Evolutionary conservation across 257 asterid genomes (phyloP), one percentile per base, ranked within the genome.

Genomic region (Jacaranda mimosifolia): DNA sequence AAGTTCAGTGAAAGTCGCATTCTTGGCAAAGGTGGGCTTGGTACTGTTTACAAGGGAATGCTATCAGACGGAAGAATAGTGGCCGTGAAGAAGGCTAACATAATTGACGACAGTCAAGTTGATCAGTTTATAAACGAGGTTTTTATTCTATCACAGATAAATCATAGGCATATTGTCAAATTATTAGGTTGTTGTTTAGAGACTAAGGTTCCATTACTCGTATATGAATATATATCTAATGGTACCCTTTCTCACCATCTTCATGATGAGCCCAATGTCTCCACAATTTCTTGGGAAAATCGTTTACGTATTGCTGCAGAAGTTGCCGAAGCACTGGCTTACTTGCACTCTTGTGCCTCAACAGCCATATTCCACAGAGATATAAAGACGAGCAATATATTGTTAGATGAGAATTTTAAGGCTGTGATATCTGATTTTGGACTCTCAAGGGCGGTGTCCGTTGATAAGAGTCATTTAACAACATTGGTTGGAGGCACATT

Each of bases 71-170:
- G 82, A 17, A 62, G 76, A 68, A 83, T 83, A 43, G 81, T 83
- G 0, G 32, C 32, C 2, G 32, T 26, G 2, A 26, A 26, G 32
- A 26, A 26, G 32, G 32, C 32, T 2, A 26, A 86, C 64, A 70
- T 78, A 66, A 51, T 77, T 11, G 85, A 75, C 60, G 64, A 78
- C 32, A 6, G 70, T 19, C 87, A 83, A 63, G 75, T 85, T 9
- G 67, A 45, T 4, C 89, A 86, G 8, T 86, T 86, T 26, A 67
- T 83, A 19, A 86, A 83, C 38, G 89, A 86, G 67, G 84, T 86
- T 11, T 19, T 75, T n/a, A 76, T 83, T 39, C 79, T 81, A 19
- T 79, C 87, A 14, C 85, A 83, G 15, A 83, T 86, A 74, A 80
- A 73, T 26, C 32, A 26, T 26, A 26, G 32, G 32, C 32, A 26